These are phyloP conservation scores for Serendipita vermifera DNA, from an alignment of 768 basidiomycete species.

Conservation along the genomic window DNA sequence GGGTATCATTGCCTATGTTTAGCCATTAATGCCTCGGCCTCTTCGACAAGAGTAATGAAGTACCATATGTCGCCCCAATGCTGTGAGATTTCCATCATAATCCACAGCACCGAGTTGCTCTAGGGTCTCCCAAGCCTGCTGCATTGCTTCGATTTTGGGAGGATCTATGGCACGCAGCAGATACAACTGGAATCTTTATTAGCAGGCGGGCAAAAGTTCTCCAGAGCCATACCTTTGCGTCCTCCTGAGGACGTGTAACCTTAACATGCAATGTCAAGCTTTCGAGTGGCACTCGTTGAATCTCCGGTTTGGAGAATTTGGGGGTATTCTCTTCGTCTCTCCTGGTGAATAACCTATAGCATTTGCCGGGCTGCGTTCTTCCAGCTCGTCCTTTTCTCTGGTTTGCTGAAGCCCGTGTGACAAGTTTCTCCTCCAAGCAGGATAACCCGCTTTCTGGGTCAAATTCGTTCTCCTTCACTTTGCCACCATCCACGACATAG, in stretches of 20 bases:
- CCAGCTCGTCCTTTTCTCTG: constrained; percentile 88
- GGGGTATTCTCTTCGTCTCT: constrained; percentile 56
- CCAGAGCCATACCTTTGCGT: constrained; percentile 47
- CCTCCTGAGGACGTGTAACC: constrained; percentile 58
- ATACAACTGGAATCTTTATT: constrained; percentile 38
- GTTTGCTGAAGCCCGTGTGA: constrained; percentile 61
- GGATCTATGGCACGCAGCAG: constrained; percentile 70
- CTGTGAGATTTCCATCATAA: constrained; percentile 49
- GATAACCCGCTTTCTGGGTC: constrained; percentile 63
- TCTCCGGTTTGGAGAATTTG: constrained; percentile 72
- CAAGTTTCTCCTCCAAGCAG: constrained; percentile 64
- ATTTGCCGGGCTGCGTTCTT: constrained; percentile 65
- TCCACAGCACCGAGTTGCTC: constrained; percentile 69
- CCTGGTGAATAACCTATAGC: constrained; percentile 79
- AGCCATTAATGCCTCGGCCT: background rate
- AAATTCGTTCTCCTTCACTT: constrained; percentile 68
- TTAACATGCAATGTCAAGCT: constrained; percentile 72
- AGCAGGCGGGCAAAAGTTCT: background rate
- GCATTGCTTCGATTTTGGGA: constrained; percentile 60
- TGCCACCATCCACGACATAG: constrained; percentile 74
- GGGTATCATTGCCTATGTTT: constrained; percentile 62
- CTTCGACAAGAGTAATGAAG: constrained; percentile 15
- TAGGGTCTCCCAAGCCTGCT: constrained; percentile 60
- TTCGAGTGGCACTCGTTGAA: constrained; percentile 75
- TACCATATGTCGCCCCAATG: constrained; percentile 72